Base-by-base conservation (phyloP, 1,139 yeast genomes). In the Entelexis paramagnoliae region DNA sequence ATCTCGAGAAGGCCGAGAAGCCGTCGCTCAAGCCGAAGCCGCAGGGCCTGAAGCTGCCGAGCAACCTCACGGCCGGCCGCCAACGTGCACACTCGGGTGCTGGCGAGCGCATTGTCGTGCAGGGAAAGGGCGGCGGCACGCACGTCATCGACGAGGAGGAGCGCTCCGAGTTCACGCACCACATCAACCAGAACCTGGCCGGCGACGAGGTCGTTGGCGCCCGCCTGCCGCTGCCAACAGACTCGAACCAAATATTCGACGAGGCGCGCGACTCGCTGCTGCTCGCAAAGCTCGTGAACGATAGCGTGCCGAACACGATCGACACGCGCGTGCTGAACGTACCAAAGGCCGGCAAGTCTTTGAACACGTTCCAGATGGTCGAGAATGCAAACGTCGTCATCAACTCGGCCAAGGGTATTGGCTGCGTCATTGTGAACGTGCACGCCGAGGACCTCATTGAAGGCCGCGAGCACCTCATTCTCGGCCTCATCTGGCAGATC, bases 121-220 rank as follows among this genome's bases (percentile, higher is more conserved):
- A 86, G 51, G 89, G 94, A 35, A 78, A 84, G 48, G 80, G 91
- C 22, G 96, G 96, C 48, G 86, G 94, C n/a, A 85, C 96, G 3
- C 99, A 91, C 67, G 87, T 96, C 5, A 88, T 91, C 66, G 88
- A 91, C 66, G 97, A 91, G 62, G 99, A 91, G 74, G 99, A 91
- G 71, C 79, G 96, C 66, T 75, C 86, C 29, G 97, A 88, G 72
- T 91, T 91, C 69, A 91, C 98, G 7, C 79, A 95, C 65, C 99
- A 91, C 68, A 89, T 91, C 68, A 91, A 91, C 68, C 78, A 88
- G 46, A 96, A 88, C 8, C 76, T 91, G 52, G 79, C 87, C 7
- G 97, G 95, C n/a, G 98, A 93, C 66, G 66, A 81, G 1, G 89
- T 87, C 58, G 76, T 91, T 55, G 97, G 96, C 24, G 72, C 75